Base-by-base conservation (phyloP, 441 rosid species). In the Populus hybrid region DNA sequence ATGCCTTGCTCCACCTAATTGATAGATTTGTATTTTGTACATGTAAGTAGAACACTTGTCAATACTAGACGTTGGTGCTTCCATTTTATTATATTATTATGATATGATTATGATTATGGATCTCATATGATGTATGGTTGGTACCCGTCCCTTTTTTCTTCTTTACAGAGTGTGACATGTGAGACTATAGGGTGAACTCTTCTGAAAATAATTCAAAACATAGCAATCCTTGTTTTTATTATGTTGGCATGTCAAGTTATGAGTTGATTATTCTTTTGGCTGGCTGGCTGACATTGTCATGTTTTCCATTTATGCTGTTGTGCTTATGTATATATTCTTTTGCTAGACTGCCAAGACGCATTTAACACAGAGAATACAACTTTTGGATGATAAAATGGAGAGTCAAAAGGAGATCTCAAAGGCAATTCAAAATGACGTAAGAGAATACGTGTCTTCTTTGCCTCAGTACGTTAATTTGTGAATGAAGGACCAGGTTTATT, bases 301-400 rank as follows among this genome's bases (percentile, higher is more conserved):
- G 56, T 14, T 36, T 77, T 28, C 63, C 21, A 10, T 35, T 73
- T 72, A 56, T 78, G 35, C 64, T 73, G 53, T 69, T 40, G 53
- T 69, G 45, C 33, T n/a, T 68, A 11, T 28, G 35, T 72, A 80
- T 35, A 26, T 64, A 2, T 64, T 72, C 70, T 81, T 69, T 84
- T 86, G 75, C 79, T 84, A 96, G 99, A 89, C 87, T 65, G 95
- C 96, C 68, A 96, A 93, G 88, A 88, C 79, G 84, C 98, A 96
- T 87, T 84, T 96, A 82, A 87, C 94, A 8, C 94, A 96, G 75
- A 83, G 95, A 71, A 92, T 96, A 74, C 90, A 88, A 78, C 87
- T 83, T 80, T 86, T 93, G 87, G 95, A 87, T 69, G 92, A 91
- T 84, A 96, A 93, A 88, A 85, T 93, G 90, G 98, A 93, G 61